Evolutionary conservation across 768 basidiomycete species (phyloP).

Genomic region (Tulasnella sp.): DNA sequence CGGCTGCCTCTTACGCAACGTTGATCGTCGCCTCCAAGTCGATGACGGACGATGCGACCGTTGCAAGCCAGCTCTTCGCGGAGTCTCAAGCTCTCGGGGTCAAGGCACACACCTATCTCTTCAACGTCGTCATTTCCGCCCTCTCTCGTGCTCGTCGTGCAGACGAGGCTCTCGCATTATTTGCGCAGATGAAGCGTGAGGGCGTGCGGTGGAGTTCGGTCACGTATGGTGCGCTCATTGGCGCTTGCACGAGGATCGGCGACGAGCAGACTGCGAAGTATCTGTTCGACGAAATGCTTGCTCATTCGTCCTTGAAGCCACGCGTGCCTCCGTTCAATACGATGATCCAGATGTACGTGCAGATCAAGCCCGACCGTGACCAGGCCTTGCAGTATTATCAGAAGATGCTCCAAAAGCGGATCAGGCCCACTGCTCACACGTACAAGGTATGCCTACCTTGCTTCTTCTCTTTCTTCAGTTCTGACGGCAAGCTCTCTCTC

Average conservation of each 20-base stretch:
- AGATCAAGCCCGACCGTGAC: slow-evolving; percentile 75
- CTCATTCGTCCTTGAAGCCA: slow-evolving; percentile 61
- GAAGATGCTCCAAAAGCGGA: slow-evolving; percentile 43
- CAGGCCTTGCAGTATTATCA: slow-evolving; percentile 66
- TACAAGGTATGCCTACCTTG: slow-evolving; percentile 56
- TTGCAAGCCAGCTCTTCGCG: slow-evolving; percentile 71
- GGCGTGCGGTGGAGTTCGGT: slow-evolving; percentile 62
- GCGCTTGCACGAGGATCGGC: slow-evolving; percentile 87
- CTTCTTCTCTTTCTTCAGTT: neutral
- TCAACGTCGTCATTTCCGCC: slow-evolving; percentile 96
- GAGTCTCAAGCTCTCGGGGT: slow-evolving; percentile 64
- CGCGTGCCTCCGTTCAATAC: slow-evolving; percentile 94
- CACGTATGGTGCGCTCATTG: slow-evolving; percentile 89
- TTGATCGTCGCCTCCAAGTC: slow-evolving; percentile 80
- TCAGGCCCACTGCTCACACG: slow-evolving; percentile 77
- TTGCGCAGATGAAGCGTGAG: slow-evolving; percentile 68
- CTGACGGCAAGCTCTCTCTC: neutral
- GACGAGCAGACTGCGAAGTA: slow-evolving; percentile 69
- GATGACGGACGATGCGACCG: slow-evolving; percentile 88
- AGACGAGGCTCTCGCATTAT: slow-evolving; percentile 75
- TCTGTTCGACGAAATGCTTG: slow-evolving; percentile 76
- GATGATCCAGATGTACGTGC: slow-evolving; percentile 94
- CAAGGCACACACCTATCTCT: slow-evolving; percentile 72
- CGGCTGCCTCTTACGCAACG: slow-evolving; percentile 83
- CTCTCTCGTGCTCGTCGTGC: slow-evolving; percentile 90